A percentile compares a stretch with the other conserved stretches of the same genome.
phyloP scores from a whole-genome alignment of 306 rosid species.

The Castanopsis chinensis region DNA sequence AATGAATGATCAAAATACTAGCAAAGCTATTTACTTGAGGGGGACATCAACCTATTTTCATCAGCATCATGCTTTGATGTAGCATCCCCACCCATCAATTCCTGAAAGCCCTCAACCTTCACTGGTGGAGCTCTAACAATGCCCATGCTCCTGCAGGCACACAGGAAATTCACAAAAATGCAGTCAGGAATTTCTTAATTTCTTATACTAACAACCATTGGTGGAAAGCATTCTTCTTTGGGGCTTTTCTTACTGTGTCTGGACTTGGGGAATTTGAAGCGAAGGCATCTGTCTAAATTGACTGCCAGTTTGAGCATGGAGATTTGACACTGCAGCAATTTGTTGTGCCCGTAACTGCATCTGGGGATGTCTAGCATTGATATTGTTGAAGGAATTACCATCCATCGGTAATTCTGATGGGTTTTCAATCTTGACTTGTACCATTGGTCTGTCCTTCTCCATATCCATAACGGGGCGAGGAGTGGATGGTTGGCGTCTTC shows the following conservation, averaged over 20 bases:
- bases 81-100: slow-evolving; percentile 87
- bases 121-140: slow-evolving; percentile 85
- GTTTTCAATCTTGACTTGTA: slow-evolving; percentile 85
- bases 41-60: slow-evolving; percentile 74
- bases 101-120: slow-evolving; percentile 91
- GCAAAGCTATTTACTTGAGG: slow-evolving; percentile 49
- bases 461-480: slow-evolving; percentile 64
- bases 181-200: slow-evolving; percentile 8
- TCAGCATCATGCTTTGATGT: slow-evolving; percentile 79
- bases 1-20: slow-evolving; percentile 4
- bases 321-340: slow-evolving; percentile 61
- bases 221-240: slow-evolving; percentile 18
- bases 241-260: slow-evolving; percentile 58
- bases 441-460: slow-evolving; percentile 75
- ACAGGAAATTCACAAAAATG: slow-evolving; percentile 12
- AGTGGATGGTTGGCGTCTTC: slow-evolving; percentile 57
- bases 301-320: slow-evolving; percentile 53
- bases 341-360: slow-evolving; percentile 84
- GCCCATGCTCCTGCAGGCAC: slow-evolving; percentile 55
- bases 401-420: slow-evolving; percentile 67
- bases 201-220: not conserved
- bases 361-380: slow-evolving; percentile 58
- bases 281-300: slow-evolving; percentile 76
- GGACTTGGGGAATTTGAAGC: slow-evolving; percentile 63
- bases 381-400: slow-evolving; percentile 45